A percentile compares a stretch with the other conserved stretches of the same genome.
Conservation (phyloP, 2,329 filamentous ascomycete genomes). For the Pseudopyricularia javanii region DNA sequence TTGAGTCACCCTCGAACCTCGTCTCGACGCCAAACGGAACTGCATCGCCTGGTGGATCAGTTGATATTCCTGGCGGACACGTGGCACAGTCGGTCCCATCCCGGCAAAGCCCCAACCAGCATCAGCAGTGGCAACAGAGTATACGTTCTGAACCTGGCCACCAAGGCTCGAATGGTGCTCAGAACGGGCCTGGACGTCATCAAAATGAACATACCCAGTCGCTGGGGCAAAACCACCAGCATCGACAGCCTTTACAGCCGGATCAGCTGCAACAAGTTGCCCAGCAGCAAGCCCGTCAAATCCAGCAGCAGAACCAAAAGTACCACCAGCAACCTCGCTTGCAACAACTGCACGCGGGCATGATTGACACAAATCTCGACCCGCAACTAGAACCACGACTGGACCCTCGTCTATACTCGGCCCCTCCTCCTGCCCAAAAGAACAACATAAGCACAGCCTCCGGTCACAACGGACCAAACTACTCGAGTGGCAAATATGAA, state of each 20-base stretch:
- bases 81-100: too few species aligned
- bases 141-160: not conserved
- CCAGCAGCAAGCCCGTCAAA: slow-evolving; percentile 4
- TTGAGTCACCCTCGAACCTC: slow-evolving; percentile 8
- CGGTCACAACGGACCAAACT: slow-evolving; percentile 10
- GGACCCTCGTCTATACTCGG: not conserved
- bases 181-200: not conserved
- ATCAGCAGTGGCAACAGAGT: slow-evolving; percentile 8
- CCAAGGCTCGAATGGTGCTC: not conserved
- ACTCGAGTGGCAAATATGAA: not conserved
- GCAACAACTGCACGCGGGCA: slow-evolving; percentile 6
- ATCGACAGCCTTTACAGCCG: not conserved
- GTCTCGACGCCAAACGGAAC: slow-evolving; percentile 25
- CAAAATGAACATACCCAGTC: not conserved
- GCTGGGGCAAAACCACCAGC: not conserved
- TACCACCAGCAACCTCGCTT: slow-evolving; percentile 31
- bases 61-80: slow-evolving; percentile 6
- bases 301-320: slow-evolving; percentile 7
- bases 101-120: not conserved
- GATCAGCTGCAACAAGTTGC: slow-evolving; percentile 8
- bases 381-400: not conserved
- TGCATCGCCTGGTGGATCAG: slow-evolving; percentile 19
- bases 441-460: slow-evolving; percentile 10
- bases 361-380: not conserved
- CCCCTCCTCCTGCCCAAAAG: not conserved